Percentiles rank a stretch among this genome's conserved stretches.
phyloP scores from a whole-genome alignment of 768 basidiomycete species.

The Strobilomyces echinocephalus region DNA sequence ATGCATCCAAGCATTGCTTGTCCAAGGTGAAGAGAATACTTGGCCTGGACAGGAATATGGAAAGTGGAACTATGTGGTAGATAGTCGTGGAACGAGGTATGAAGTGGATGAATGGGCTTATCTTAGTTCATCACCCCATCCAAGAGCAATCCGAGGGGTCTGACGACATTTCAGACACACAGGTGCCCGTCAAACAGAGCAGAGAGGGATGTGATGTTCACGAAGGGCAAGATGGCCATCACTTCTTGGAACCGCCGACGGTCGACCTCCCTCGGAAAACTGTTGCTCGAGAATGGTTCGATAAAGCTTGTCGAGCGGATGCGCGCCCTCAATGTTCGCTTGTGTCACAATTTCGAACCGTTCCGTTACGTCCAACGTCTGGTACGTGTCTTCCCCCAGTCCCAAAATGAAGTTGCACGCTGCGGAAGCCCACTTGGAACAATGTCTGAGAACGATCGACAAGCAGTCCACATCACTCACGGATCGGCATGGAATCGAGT shows the following conservation, averaged over 20 bases:
- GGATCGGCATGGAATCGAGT: slow-evolving; percentile 1
- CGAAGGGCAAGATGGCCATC: background rate
- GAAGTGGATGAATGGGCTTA: background rate
- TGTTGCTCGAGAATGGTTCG: background rate
- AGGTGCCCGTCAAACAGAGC: background rate
- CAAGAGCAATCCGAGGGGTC: background rate
- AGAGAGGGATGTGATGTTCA: background rate
- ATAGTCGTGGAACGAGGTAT: background rate
- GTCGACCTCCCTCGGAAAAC: background rate
- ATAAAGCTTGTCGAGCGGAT: background rate
- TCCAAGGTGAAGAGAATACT: background rate
- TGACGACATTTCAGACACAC: background rate
- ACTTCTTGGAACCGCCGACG: background rate
- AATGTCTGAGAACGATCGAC: slow-evolving; percentile 17
- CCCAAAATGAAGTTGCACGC: slow-evolving; percentile 9
- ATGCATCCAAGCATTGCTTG: background rate
- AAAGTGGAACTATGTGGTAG: background rate
- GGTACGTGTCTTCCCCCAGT: background rate
- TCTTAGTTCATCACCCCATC: background rate
- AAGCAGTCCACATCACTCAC: slow-evolving; percentile 13
- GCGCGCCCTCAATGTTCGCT: too few species aligned
- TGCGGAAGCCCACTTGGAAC: slow-evolving; percentile 5
- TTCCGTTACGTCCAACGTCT: background rate
- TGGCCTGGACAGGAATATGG: background rate
- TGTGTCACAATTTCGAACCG: too few species aligned